Percentiles rank a stretch among this genome's conserved stretches.
Evolutionary conservation across 75 land plant species (phyloP).

Genomic region (Larix kaempferi): DNA sequence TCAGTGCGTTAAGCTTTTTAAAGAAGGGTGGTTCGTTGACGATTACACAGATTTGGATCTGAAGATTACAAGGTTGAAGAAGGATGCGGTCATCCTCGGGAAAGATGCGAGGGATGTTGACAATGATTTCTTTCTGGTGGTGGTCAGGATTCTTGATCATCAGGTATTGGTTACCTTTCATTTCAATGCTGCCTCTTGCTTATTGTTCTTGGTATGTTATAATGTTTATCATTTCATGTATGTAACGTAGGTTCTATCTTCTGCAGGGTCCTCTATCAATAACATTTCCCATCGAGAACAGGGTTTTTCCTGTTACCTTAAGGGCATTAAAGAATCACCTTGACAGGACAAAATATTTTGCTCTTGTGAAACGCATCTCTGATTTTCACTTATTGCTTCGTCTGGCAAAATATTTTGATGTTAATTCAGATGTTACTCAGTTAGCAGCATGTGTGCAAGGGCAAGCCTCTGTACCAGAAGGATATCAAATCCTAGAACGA

Average conservation of each 20-base stretch:
- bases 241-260: background rate
- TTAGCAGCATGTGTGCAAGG: slow-evolving; percentile 67
- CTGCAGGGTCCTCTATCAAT: slow-evolving; percentile 88
- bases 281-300: slow-evolving; percentile 89
- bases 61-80: slow-evolving; percentile 79
- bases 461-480: slow-evolving; percentile 81
- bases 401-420: slow-evolving; percentile 71
- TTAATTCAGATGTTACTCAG: slow-evolving; percentile 76
- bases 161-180: slow-evolving; percentile 39
- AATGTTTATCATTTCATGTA: no score
- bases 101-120: slow-evolving; percentile 90
- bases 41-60: slow-evolving; percentile 57
- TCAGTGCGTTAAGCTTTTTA: slow-evolving; percentile 78
- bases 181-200: no score
- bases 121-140: slow-evolving; percentile 94
- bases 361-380: slow-evolving; percentile 85
- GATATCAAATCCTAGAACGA: slow-evolving; percentile 88
- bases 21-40: slow-evolving; percentile 83
- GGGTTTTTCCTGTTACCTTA: slow-evolving; percentile 40
- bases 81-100: slow-evolving; percentile 82
- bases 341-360: slow-evolving; percentile 55
- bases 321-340: slow-evolving; percentile 75
- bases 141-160: slow-evolving; percentile 91
- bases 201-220: no score
- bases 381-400: slow-evolving; percentile 90